Percentiles rank a stretch among this genome's conserved stretches.
Evolutionary conservation across 768 basidiomycete species (phyloP).

Genomic region (Boletus subcaerulescens): DNA sequence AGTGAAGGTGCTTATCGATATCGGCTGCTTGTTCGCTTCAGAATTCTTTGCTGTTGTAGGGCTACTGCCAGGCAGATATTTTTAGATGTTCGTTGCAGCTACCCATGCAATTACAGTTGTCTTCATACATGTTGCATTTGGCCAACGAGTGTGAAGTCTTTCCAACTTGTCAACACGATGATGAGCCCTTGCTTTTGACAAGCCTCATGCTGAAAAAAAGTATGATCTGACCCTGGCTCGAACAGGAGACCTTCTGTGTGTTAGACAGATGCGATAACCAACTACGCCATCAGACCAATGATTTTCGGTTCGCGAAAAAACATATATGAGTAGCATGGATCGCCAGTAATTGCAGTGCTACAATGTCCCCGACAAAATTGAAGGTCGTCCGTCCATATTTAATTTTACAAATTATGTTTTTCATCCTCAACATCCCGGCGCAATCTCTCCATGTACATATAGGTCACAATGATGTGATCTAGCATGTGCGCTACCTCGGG

Average conservation of each 20-base stretch:
- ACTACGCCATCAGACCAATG: constrained; percentile 59
- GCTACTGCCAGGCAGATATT: neutral
- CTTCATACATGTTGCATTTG: neutral
- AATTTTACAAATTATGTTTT: neutral
- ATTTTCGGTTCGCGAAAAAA: neutral
- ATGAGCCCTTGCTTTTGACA: no score
- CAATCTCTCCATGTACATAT: constrained; percentile 31
- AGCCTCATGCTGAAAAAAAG: neutral
- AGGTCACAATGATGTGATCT: constrained; percentile 34
- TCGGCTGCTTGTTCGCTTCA: neutral
- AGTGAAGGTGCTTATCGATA: neutral
- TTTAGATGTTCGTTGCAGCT: neutral
- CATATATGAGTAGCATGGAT: no score
- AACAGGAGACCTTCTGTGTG: constrained; percentile 42
- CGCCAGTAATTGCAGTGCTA: no score
- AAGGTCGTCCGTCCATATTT: neutral
- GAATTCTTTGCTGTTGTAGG: neutral
- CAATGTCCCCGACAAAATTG: neutral
- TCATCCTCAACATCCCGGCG: constrained; percentile 4
- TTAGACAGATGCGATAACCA: constrained; percentile 85
- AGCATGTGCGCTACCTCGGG: constrained; percentile 25
- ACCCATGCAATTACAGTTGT: no score
- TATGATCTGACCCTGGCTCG: constrained; percentile 21
- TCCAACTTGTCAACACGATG: no score
- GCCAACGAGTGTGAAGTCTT: no score